Percentiles rank a stretch among this genome's conserved stretches.
Conservation (phyloP, 2,329 filamentous ascomycete species). For the Intubia oerlemansii region DNA sequence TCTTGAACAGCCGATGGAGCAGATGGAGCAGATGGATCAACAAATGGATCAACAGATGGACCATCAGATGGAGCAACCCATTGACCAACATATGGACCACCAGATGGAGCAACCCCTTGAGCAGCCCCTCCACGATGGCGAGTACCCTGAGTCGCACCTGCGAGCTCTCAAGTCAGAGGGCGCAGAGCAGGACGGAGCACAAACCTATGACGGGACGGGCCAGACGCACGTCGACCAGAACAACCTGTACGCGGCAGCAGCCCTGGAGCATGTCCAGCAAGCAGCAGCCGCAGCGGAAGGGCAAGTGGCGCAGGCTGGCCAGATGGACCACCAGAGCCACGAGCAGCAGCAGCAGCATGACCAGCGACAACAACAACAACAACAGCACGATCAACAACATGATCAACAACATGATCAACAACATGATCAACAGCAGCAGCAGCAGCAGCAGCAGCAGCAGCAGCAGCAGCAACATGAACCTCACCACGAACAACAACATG, state of each 20-base stretch:
- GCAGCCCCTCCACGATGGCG: neutral
- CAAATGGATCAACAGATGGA: too few relatives aligned
- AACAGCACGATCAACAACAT: conserved; percentile 12
- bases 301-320: too few relatives aligned
- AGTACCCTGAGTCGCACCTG: conserved; percentile 8
- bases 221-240: conserved; percentile 1
- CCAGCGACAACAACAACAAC: conserved; percentile 16
- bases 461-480: conserved; percentile 13
- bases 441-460: conserved; percentile 13
- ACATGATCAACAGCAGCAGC: conserved; percentile 10
- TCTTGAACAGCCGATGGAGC: too few relatives aligned
- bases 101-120: too few relatives aligned
- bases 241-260: conserved; percentile 2
- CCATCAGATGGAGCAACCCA: too few relatives aligned
- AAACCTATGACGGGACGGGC: too few relatives aligned
- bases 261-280: conserved; percentile 3
- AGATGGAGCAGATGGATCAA: too few relatives aligned
- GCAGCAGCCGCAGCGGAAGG: conserved; percentile 2
- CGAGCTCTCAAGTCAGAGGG: conserved; percentile 7
- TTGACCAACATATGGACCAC: too few relatives aligned
- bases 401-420: conserved; percentile 17
- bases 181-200: neutral
- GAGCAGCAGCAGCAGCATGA: conserved; percentile 10
- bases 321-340: conserved; percentile 1
- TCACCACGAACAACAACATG: conserved; percentile 15